A percentile compares a stretch with the other conserved stretches of the same genome.
These are phyloP conservation scores for Chlamydomonas incerta DNA, from an alignment of 139 green algal species.

Conservation along the genomic window DNA sequence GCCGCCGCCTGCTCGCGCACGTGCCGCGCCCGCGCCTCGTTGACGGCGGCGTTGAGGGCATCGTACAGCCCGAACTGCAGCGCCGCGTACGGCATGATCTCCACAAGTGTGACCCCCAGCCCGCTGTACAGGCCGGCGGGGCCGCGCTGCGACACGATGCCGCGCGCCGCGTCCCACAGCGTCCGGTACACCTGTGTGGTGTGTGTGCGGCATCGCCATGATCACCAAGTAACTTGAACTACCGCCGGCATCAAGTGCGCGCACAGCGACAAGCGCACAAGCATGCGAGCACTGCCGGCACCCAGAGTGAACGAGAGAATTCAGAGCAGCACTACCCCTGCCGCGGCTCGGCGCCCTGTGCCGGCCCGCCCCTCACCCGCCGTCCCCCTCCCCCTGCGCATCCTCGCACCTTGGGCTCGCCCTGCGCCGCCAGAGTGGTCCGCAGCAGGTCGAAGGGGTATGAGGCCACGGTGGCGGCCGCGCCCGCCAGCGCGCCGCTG, in stretches of 20 bases:
- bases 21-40: neutral
- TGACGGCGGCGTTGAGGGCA: conserved; percentile 66
- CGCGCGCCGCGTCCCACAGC: conserved; percentile 73
- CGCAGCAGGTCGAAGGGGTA: conserved; percentile 99
- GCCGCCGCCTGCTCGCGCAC: conserved; percentile 1
- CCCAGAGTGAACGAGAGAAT: too few relatives aligned
- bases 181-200: conserved; percentile 77
- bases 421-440: conserved; percentile 96
- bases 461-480: conserved; percentile 88
- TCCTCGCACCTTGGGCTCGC: conserved; percentile 83
- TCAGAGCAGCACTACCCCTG: too few relatives aligned
- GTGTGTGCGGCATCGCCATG: too few relatives aligned
- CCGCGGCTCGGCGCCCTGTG: too few relatives aligned
- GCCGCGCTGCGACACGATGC: conserved; percentile 49
- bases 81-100: conserved; percentile 98
- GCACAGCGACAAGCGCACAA: too few relatives aligned
- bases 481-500: conserved; percentile 88
- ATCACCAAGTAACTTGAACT: too few relatives aligned
- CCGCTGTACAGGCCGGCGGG: conserved; percentile 82
- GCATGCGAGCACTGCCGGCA: too few relatives aligned
- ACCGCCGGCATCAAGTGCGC: too few relatives aligned
- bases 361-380: too few relatives aligned
- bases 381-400: neutral
- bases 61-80: conserved; percentile 99
- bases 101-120: conserved; percentile 90